These are phyloP conservation scores for Helenozyma rhizophorensis DNA, from an alignment of 805 yeast genomes.

Conservation along the genomic window DNA sequence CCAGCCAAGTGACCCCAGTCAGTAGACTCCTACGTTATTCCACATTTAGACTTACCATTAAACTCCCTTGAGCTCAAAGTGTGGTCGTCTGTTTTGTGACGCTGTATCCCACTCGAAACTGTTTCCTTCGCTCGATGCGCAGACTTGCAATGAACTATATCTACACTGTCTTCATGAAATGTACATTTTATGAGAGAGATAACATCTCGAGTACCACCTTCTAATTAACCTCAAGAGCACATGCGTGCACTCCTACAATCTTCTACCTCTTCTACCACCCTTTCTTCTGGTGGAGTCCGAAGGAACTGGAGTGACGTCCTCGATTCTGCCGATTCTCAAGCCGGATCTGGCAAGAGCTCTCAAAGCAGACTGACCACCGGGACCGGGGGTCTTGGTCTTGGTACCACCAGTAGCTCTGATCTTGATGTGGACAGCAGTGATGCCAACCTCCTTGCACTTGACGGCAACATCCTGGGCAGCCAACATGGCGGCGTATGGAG, in stretches of 20 bases:
- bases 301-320: conserved; percentile 99
- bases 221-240: conserved; percentile 10
- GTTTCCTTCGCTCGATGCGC: no score
- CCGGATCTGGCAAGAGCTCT: conserved; percentile 99
- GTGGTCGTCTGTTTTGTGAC: no score
- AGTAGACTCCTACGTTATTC: no score
- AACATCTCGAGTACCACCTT: no score
- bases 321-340: conserved; percentile 99
- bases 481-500: conserved; percentile 99
- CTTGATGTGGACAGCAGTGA: conserved; percentile 98
- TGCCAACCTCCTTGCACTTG: conserved; percentile 99
- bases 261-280: conserved; percentile 99
- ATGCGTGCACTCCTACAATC: conserved; percentile 52
- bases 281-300: conserved; percentile 99
- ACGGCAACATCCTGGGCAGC: conserved; percentile 99
- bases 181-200: conserved; percentile 3
- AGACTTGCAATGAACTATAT: no score
- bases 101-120: no score
- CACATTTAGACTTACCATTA: no score
- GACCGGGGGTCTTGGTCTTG: conserved; percentile 99
- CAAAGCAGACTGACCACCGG: conserved; percentile 99
- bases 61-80: no score
- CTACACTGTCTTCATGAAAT: conserved; percentile 5
- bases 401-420: conserved; percentile 99
- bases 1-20: no score